Evolutionary conservation across 352 stramenopile species (phyloP).

Genomic region (Hyaloperonospora arabidopsidis): DNA sequence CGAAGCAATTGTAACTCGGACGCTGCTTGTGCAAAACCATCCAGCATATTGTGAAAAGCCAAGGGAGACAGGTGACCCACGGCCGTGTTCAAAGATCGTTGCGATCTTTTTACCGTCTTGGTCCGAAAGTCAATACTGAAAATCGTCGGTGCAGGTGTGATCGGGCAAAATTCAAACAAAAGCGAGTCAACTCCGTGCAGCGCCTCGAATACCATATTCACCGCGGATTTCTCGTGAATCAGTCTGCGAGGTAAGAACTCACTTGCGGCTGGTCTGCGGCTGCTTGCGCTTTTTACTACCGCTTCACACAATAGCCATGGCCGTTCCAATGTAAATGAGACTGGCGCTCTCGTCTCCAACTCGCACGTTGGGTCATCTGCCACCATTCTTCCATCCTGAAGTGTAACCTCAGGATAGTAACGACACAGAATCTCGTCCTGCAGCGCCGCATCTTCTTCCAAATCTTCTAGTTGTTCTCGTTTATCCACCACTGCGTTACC

Average conservation of each 20-base stretch:
- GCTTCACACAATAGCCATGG: constrained; percentile 32
- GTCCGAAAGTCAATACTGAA: constrained; percentile 35
- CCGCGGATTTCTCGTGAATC: constrained; percentile 43
- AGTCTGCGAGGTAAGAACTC: constrained; percentile 17
- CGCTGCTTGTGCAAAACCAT: constrained; percentile 27
- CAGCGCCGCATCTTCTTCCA: constrained; percentile 10
- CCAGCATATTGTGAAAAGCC: constrained; percentile 28
- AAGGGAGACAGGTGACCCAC: constrained; percentile 47
- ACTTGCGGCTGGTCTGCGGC: background rate
- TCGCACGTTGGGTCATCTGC: constrained; percentile 9
- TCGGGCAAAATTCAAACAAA: constrained; percentile 35
- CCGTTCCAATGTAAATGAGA: constrained; percentile 29
- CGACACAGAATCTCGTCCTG: constrained; percentile 35
- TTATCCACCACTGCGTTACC: constrained; percentile 1
- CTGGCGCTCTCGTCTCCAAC: constrained; percentile 8
- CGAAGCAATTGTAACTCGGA: constrained; percentile 50
- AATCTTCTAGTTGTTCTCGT: constrained; percentile 6
- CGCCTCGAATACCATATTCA: constrained; percentile 50
- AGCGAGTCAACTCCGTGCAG: constrained; percentile 42
- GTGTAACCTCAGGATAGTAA: constrained; percentile 29
- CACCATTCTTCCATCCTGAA: constrained; percentile 9
- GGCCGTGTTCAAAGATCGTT: constrained; percentile 18
- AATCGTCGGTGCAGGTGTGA: constrained; percentile 9
- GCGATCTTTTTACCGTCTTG: constrained; percentile 21
- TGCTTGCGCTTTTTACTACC: constrained; percentile 16